Conservation (phyloP, 1,284 basidiomycete genomes). For the Wolfiporia cocos region DNA sequence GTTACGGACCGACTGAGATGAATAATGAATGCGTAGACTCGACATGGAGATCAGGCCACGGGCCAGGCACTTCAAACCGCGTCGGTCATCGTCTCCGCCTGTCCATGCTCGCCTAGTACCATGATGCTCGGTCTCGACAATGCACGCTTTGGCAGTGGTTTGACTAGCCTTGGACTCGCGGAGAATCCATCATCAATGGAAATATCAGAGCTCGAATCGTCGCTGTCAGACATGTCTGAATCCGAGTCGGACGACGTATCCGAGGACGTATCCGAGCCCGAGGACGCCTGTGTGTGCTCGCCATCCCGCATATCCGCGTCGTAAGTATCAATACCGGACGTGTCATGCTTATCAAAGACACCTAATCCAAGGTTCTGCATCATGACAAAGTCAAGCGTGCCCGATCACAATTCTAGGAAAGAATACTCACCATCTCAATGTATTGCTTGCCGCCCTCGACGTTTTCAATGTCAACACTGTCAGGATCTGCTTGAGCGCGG, state of each 20-base stretch:
- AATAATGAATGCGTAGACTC: too few species aligned
- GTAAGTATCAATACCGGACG: neutral
- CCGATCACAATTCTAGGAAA: neutral
- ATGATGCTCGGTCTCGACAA: slow-evolving; percentile 18
- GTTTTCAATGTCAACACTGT: slow-evolving; percentile 60
- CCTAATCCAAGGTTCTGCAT: slow-evolving; percentile 58
- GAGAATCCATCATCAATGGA: slow-evolving; percentile 5
- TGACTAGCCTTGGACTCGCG: slow-evolving; percentile 15
- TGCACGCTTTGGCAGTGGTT: slow-evolving; percentile 21
- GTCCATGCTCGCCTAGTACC: slow-evolving; percentile 15
- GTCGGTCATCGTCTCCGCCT: too few species aligned
- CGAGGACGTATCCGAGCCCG: slow-evolving; percentile 14
- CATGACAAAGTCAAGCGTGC: slow-evolving; percentile 2
- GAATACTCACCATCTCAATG: slow-evolving; percentile 57
- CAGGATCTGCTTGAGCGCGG: slow-evolving; percentile 38
- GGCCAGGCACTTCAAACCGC: too few species aligned
- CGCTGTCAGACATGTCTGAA: slow-evolving; percentile 11
- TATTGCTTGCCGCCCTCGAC: slow-evolving; percentile 40
- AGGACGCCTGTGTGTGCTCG: slow-evolving; percentile 9
- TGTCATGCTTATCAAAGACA: slow-evolving; percentile 45
- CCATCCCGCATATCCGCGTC: slow-evolving; percentile 4
- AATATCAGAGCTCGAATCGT: slow-evolving; percentile 11
- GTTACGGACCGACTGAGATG: too few species aligned
- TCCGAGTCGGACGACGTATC: slow-evolving; percentile 12
- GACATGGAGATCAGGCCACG: too few species aligned